phyloP scores from a whole-genome alignment of 306 rosid genomes.

The Quercus parvula region DNA sequence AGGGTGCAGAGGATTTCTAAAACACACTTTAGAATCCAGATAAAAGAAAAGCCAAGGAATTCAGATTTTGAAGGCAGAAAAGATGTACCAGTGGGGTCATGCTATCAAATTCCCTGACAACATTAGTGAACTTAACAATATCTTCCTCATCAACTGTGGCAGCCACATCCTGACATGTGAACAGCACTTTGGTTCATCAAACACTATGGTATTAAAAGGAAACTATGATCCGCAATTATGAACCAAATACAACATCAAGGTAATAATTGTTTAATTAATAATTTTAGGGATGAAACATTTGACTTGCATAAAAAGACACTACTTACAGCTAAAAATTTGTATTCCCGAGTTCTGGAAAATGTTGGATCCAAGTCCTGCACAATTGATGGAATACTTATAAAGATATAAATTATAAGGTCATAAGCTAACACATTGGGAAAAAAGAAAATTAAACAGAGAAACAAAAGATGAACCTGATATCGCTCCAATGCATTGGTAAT shows the following conservation, averaged over 20 bases:
- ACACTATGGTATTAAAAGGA: not conserved
- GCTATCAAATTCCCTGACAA: slow-evolving; percentile 38
- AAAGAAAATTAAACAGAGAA: not conserved
- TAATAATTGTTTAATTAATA: not conserved
- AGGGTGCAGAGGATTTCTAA: not conserved
- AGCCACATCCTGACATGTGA: slow-evolving; percentile 40
- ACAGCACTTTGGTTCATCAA: slow-evolving; percentile 6
- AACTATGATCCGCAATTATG: not conserved
- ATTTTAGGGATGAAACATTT: not conserved
- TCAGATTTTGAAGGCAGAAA: not conserved
- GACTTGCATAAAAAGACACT: not conserved
- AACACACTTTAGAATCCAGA: not conserved
- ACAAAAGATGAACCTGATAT: slow-evolving; percentile 49
- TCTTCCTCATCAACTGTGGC: slow-evolving; percentile 48
- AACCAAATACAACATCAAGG: not conserved
- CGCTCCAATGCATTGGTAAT: slow-evolving; percentile 83
- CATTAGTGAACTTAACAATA: slow-evolving; percentile 34
- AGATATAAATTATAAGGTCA: not conserved
- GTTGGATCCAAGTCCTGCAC: slow-evolving; percentile 57
- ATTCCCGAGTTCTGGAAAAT: slow-evolving; percentile 47
- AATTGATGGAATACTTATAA: slow-evolving; percentile 15
- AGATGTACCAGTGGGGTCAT: slow-evolving; percentile 40
- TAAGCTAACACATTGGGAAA: not conserved
- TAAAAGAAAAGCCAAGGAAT: not conserved
- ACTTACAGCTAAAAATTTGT: slow-evolving; percentile 50